Conservation (phyloP, 257 asterid genomes). For the Penstemon davidsonii region DNA sequence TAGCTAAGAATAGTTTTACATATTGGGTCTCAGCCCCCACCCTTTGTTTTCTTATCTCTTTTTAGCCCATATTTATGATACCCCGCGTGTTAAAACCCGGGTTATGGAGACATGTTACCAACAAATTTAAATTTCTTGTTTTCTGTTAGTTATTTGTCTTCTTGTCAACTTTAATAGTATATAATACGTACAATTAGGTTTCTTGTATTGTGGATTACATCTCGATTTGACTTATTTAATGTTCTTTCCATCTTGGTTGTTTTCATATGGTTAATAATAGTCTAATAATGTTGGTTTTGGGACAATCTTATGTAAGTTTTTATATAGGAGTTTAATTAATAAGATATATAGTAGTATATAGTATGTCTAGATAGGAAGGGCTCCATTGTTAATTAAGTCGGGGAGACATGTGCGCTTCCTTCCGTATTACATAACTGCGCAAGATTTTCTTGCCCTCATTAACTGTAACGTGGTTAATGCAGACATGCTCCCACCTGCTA, state of each 20-base stretch:
- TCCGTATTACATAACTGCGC: too few relatives aligned
- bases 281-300: constrained; percentile 10
- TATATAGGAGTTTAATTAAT: constrained; percentile 1
- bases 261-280: constrained; percentile 23
- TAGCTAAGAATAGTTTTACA: constrained; percentile 17
- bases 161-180: constrained; percentile 29
- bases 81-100: constrained; percentile 33
- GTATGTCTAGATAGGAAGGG: constrained; percentile 7
- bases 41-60: constrained; percentile 11
- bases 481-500: too few relatives aligned
- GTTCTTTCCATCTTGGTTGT: neutral
- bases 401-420: neutral
- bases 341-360: neutral
- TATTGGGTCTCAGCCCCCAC: constrained; percentile 27
- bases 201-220: constrained; percentile 24
- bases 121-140: constrained; percentile 27
- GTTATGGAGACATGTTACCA: constrained; percentile 35
- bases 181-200: constrained; percentile 21
- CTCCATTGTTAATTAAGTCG: neutral
- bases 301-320: constrained; percentile 11
- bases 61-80: constrained; percentile 39
- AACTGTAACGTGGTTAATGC: too few relatives aligned
- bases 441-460: too few relatives aligned
- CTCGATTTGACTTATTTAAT: constrained; percentile 19
- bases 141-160: constrained; percentile 33